These are phyloP conservation scores for Trametes polyzona DNA, from an alignment of 1,284 basidiomycete species.

Conservation along the genomic window DNA sequence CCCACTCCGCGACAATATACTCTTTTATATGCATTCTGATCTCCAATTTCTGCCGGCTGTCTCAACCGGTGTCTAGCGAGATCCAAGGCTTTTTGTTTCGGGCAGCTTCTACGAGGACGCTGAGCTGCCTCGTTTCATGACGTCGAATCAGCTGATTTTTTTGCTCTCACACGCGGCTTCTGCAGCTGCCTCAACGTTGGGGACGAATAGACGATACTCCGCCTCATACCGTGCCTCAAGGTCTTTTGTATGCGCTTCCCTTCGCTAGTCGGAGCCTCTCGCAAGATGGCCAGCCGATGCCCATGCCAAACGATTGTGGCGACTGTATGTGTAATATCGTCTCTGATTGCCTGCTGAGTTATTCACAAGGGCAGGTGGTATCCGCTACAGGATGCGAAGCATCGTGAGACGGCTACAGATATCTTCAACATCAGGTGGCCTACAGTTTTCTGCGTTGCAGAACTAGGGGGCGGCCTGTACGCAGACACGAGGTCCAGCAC, in stretches of 20 bases:
- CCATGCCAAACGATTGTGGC: too few species aligned
- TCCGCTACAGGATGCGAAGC: not conserved
- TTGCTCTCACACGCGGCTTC: not conserved
- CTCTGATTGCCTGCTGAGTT: too few species aligned
- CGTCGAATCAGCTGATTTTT: constrained; percentile 10
- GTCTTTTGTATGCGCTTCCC: too few species aligned
- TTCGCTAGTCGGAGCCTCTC: constrained; percentile 14
- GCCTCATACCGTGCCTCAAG: constrained; percentile 6
- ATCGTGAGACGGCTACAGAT: constrained; percentile 10
- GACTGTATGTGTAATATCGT: too few species aligned
- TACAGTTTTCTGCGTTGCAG: not conserved
- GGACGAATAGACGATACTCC: too few species aligned
- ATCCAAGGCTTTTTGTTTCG: not conserved
- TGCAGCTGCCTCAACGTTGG: too few species aligned
- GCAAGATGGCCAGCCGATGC: too few species aligned
- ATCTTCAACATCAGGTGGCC: not conserved
- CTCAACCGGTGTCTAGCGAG: too few species aligned
- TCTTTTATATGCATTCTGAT: too few species aligned
- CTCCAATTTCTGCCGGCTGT: too few species aligned
- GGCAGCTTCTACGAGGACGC: not conserved
- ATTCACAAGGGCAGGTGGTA: too few species aligned
- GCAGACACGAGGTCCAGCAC: constrained; percentile 11
- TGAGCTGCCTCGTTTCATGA: not conserved
- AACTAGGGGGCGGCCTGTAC: constrained; percentile 4
- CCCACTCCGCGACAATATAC: too few species aligned